phyloP scores from a whole-genome alignment of 495 filamentous ascomycete species.

The Daldinia concentrica region DNA sequence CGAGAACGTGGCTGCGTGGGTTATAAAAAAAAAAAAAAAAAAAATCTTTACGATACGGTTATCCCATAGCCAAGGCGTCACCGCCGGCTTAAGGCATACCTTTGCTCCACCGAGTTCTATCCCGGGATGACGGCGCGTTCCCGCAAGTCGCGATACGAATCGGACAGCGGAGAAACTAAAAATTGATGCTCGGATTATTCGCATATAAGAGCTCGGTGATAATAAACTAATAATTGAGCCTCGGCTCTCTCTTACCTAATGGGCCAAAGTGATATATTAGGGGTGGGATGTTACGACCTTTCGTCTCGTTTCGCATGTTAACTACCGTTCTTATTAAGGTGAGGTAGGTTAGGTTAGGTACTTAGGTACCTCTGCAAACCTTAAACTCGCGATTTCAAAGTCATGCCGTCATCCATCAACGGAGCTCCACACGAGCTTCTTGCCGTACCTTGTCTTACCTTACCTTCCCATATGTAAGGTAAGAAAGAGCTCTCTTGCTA shows the following conservation, averaged over 20 bases:
- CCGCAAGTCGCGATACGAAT: background rate
- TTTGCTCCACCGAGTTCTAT: background rate
- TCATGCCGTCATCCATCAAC: background rate
- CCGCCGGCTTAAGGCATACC: background rate
- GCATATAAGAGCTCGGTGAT: too few species aligned
- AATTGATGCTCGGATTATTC: background rate
- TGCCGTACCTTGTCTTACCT: background rate
- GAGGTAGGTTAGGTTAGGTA: background rate
- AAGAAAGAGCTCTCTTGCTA: too few species aligned
- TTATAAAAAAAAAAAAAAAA: too few species aligned
- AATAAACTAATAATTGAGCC: too few species aligned
- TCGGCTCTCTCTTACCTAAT: too few species aligned
- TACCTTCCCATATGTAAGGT: background rate
- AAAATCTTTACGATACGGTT: background rate
- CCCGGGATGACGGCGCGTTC: background rate
- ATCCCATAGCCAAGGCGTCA: background rate
- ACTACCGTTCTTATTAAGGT: too few species aligned
- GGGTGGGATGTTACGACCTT: too few species aligned
- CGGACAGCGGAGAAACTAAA: background rate
- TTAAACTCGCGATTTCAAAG: background rate
- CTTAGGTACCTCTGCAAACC: background rate
- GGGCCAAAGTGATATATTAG: too few species aligned
- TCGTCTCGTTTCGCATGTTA: too few species aligned
- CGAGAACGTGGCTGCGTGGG: background rate
- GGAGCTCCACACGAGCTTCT: conserved; percentile 2